Evolutionary conservation across 1,139 yeast genomes (phyloP).

Genomic region (Protomyces gravidus): DNA sequence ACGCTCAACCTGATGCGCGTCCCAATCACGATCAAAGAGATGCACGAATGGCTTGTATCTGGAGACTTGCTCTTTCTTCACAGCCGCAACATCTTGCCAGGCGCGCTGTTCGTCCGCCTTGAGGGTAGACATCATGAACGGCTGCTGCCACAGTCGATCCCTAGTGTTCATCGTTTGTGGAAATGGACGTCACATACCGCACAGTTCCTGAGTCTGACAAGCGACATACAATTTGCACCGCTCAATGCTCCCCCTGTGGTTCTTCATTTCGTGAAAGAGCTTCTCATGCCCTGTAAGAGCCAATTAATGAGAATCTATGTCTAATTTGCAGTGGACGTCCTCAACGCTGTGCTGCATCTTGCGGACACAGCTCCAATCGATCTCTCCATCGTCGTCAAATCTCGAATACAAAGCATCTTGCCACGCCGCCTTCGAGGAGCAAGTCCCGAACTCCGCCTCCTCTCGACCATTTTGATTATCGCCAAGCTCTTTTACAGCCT

Average conservation of each 20-base stretch:
- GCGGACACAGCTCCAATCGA: not conserved
- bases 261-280: constrained; percentile 5
- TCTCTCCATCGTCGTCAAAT: not conserved
- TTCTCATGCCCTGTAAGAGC: constrained; percentile 19
- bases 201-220: not conserved
- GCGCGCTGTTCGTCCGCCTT: not conserved
- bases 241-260: constrained; percentile 14
- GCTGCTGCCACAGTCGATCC: constrained; percentile 9
- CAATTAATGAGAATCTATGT: not conserved
- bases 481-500: constrained; percentile 11
- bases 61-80: constrained; percentile 15
- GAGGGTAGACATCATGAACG: constrained; percentile 9
- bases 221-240: constrained; percentile 1
- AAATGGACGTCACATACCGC: constrained; percentile 20
- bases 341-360: constrained; percentile 4
- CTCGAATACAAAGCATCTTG: not conserved
- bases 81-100: constrained; percentile 3
- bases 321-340: constrained; percentile 6
- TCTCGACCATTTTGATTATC: not conserved
- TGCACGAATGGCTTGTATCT: constrained; percentile 6
- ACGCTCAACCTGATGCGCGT: constrained; percentile 3
- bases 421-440: not conserved
- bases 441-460: constrained; percentile 9
- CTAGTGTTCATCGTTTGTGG: constrained; percentile 8
- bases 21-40: constrained; percentile 20